Conservation (phyloP, 2,329 filamentous ascomycete genomes). For the Mollisiaceae sp. region DNA sequence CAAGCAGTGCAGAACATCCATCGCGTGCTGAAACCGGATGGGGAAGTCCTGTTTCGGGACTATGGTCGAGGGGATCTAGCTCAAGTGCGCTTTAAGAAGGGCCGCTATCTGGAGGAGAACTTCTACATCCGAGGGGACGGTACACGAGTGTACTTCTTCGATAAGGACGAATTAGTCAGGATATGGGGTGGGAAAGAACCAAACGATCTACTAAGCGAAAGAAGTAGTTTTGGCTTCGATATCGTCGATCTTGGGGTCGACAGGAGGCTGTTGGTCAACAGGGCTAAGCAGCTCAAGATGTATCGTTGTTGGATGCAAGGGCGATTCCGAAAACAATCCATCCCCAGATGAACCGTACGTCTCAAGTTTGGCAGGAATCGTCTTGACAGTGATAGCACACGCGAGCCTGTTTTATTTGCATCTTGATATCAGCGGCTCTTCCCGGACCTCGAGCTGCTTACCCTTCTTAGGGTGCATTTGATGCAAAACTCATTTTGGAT, state of each 20-base stretch:
- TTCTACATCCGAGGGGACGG: slow-evolving; percentile 97
- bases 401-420: no score
- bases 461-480: no score
- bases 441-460: no score
- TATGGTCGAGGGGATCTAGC: slow-evolving; percentile 95
- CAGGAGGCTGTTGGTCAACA: slow-evolving; percentile 88
- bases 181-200: slow-evolving; percentile 70
- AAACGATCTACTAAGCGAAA: slow-evolving; percentile 20
- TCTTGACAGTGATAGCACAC: no score
- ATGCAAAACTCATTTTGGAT: no score
- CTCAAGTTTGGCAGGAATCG: no score
- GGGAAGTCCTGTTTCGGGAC: slow-evolving; percentile 93
- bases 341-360: neutral
- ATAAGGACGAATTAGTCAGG: slow-evolving; percentile 76
- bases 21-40: slow-evolving; percentile 85
- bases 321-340: slow-evolving; percentile 67
- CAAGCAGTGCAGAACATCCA: slow-evolving; percentile 82
- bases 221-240: slow-evolving; percentile 58
- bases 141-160: slow-evolving; percentile 97
- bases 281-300: slow-evolving; percentile 92
- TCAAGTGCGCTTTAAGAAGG: slow-evolving; percentile 96
- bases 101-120: slow-evolving; percentile 91
- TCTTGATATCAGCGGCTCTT: no score
- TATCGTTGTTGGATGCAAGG: slow-evolving; percentile 97
- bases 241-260: slow-evolving; percentile 83